phyloP scores from a whole-genome alignment of 2,329 filamentous ascomycete genomes.

The Xylogone sp. region DNA sequence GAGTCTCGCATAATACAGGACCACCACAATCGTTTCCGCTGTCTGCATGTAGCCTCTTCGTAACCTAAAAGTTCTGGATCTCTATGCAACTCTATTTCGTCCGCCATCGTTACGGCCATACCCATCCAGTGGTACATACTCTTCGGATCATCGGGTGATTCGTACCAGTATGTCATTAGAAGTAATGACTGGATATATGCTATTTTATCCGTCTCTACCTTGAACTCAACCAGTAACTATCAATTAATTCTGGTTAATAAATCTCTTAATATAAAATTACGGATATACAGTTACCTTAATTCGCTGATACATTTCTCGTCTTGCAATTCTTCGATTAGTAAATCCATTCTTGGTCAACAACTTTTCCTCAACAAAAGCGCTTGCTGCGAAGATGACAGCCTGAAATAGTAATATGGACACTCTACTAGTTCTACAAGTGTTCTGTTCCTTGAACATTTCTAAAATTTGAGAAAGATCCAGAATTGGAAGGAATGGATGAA shows the following conservation, averaged over 20 bases:
- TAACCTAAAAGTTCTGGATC: slow-evolving; percentile 72
- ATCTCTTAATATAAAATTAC: background rate
- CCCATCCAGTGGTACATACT: slow-evolving; percentile 98
- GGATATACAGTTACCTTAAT: slow-evolving; percentile 44
- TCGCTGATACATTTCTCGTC: slow-evolving; percentile 81
- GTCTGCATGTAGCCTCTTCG: slow-evolving; percentile 63
- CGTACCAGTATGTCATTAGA: slow-evolving; percentile 93
- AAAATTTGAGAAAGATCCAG: slow-evolving; percentile 63
- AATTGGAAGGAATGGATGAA: slow-evolving; percentile 87
- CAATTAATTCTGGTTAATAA: slow-evolving; percentile 1
- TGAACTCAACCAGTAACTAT: slow-evolving; percentile 80
- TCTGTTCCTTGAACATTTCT: background rate
- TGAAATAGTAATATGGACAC: slow-evolving; percentile 85
- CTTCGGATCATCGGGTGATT: slow-evolving; percentile 91
- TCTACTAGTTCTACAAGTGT: slow-evolving; percentile 53
- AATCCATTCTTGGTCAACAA: slow-evolving; percentile 74
- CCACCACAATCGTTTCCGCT: slow-evolving; percentile 97
- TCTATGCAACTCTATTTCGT: slow-evolving; percentile 86
- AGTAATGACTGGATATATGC: slow-evolving; percentile 80
- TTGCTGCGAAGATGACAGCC: slow-evolving; percentile 86
- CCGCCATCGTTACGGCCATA: slow-evolving; percentile 81
- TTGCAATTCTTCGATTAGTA: slow-evolving; percentile 68
- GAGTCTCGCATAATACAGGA: slow-evolving; percentile 91
- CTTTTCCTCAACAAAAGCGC: slow-evolving; percentile 77
- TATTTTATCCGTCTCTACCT: slow-evolving; percentile 85